Conservation (phyloP, 768 basidiomycete genomes). For the Rhizopogon salebrosus region DNA sequence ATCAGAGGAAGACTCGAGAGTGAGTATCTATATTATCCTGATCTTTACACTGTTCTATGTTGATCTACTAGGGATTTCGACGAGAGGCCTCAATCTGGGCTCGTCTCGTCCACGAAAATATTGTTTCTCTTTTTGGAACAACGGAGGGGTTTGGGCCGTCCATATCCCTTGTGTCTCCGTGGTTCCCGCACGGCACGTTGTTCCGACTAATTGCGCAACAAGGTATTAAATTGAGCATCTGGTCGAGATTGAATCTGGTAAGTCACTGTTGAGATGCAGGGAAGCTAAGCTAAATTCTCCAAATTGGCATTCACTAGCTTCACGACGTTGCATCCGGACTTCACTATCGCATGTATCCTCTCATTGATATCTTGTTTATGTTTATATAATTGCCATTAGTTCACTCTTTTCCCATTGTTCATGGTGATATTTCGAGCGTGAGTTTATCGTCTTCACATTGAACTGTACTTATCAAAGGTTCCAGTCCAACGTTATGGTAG, state of each 20-base stretch:
- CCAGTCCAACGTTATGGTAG: conserved; percentile 39
- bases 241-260: conserved; percentile 12
- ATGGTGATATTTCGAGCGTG: conserved; percentile 3
- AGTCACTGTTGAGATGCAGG: not conserved
- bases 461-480: not conserved
- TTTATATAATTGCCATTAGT: not conserved
- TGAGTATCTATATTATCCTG: not conserved
- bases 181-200: conserved; percentile 5
- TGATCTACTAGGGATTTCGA: conserved; percentile 6
- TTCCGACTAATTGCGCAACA: conserved; percentile 1
- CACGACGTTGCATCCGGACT: not conserved
- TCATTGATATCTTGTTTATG: not conserved
- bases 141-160: conserved; percentile 9
- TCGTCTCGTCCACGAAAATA: conserved; percentile 11
- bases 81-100: conserved; percentile 16
- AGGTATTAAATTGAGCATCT: conserved; percentile 1
- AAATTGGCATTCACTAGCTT: not conserved
- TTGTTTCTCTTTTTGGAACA: conserved; percentile 12
- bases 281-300: not conserved
- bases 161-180: conserved; percentile 13
- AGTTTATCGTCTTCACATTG: not conserved
- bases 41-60: not conserved
- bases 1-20: not conserved
- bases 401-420: not conserved
- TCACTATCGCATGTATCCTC: not conserved